Evolutionary conservation across 306 rosid species (phyloP).

Genomic region (Potentilla sterilis): DNA sequence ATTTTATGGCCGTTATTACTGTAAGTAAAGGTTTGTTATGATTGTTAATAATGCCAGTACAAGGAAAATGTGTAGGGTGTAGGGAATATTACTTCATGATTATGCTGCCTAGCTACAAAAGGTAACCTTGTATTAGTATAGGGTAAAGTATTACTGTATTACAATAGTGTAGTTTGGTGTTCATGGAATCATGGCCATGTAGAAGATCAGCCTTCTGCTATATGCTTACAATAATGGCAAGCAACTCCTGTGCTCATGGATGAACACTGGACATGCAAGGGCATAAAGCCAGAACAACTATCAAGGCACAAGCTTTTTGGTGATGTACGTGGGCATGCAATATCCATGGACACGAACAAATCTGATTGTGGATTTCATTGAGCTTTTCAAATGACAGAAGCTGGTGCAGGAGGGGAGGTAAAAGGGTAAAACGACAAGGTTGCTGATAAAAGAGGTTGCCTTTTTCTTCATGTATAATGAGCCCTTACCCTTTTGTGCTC

Average conservation of each 20-base stretch:
- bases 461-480: conserved; percentile 27
- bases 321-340: not conserved
- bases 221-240: not conserved
- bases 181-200: conserved; percentile 13
- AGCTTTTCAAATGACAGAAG: conserved; percentile 27
- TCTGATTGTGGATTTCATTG: conserved; percentile 7
- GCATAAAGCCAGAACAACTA: not conserved
- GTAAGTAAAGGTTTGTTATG: conserved; percentile 24
- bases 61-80: conserved; percentile 15
- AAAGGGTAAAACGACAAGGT: conserved; percentile 25
- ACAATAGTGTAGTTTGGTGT: not conserved
- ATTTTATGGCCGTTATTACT: conserved; percentile 12
- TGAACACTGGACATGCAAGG: not conserved
- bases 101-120: conserved; percentile 7
- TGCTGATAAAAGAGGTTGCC: conserved; percentile 22
- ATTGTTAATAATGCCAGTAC: conserved; percentile 20
- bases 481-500: conserved; percentile 11
- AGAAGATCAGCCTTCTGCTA: not conserved
- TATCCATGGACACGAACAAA: conserved; percentile 15
- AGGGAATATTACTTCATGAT: conserved; percentile 37
- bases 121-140: not conserved
- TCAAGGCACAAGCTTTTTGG: not conserved
- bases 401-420: conserved; percentile 21
- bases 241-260: not conserved
- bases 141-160: not conserved